A percentile compares a stretch with the other conserved stretches of the same genome.
These are phyloP conservation scores for Globisporangium cystogenes DNA, from an alignment of 352 stramenopile genomes.

Conservation along the genomic window DNA sequence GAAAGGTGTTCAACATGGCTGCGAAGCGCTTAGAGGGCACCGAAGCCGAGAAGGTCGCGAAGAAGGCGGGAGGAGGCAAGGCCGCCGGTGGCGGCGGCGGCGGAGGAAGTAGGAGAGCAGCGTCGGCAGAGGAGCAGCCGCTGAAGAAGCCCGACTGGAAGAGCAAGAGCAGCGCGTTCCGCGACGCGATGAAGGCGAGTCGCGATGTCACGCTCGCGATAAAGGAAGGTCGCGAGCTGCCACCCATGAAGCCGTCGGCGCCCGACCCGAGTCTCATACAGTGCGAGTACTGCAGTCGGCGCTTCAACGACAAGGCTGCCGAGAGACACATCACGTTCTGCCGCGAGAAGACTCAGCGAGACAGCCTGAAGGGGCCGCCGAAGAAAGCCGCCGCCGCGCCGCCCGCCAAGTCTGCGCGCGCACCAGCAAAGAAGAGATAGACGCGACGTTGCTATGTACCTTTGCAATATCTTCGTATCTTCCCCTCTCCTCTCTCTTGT, in stretches of 20 bases:
- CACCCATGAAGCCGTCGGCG: conserved; percentile 49
- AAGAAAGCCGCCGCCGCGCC: conserved; percentile 28
- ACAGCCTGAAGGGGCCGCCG: conserved; percentile 23
- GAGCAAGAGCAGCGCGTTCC: conserved; percentile 79
- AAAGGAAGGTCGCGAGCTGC: conserved; percentile 61
- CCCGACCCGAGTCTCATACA: conserved; percentile 84
- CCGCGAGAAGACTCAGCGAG: conserved; percentile 73
- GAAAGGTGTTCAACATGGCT: conserved; percentile 86
- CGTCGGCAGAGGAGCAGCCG: conserved; percentile 35
- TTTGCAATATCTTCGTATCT: not conserved
- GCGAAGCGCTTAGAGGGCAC: conserved; percentile 65
- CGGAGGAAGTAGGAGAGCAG: conserved; percentile 14
- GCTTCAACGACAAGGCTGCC: conserved; percentile 90
- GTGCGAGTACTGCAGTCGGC: conserved; percentile 88
- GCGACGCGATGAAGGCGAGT: conserved; percentile 84
- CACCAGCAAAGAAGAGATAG: conserved; percentile 43
- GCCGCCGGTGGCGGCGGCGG: conserved; percentile 8
- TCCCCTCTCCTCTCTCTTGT: not conserved
- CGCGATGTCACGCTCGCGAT: conserved; percentile 56
- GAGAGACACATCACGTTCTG: conserved; percentile 92
- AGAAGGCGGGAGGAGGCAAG: conserved; percentile 27
- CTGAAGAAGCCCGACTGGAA: conserved; percentile 82
- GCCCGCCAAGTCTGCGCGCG: conserved; percentile 26
- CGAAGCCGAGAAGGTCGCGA: conserved; percentile 64
- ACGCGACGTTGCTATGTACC: not conserved